phyloP scores from a whole-genome alignment of 2,329 filamentous ascomycete genomes.

The Penicillium sp. region DNA sequence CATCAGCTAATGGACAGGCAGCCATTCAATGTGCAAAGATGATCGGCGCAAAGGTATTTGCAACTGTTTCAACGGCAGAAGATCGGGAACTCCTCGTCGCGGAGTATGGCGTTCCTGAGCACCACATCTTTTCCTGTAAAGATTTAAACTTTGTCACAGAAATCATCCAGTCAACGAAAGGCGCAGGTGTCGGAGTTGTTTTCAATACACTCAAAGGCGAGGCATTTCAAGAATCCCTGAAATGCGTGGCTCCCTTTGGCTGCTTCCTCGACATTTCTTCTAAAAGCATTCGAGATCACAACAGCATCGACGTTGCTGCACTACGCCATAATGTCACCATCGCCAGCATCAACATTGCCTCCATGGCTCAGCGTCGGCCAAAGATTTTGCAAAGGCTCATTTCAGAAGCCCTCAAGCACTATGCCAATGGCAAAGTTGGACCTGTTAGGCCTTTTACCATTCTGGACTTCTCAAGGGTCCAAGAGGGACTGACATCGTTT shows the following conservation, averaged over 20 bases:
- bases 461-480: slow-evolving; percentile 8
- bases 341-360: slow-evolving; percentile 9
- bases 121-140: slow-evolving; percentile 13
- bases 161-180: slow-evolving; percentile 14
- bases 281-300: background rate
- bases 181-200: slow-evolving; percentile 16
- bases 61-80: slow-evolving; percentile 13
- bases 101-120: slow-evolving; percentile 8
- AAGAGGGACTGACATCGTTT: slow-evolving; percentile 1
- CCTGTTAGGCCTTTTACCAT: slow-evolving; percentile 4
- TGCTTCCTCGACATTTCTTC: slow-evolving; percentile 13
- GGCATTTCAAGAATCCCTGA: slow-evolving; percentile 11
- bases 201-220: slow-evolving; percentile 17
- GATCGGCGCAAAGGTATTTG: slow-evolving; percentile 9
- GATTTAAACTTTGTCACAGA: slow-evolving; percentile 12
- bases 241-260: slow-evolving; percentile 17
- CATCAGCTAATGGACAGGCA: slow-evolving; percentile 16
- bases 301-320: slow-evolving; percentile 5
- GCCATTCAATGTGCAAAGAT: slow-evolving; percentile 22
- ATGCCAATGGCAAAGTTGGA: slow-evolving; percentile 4
- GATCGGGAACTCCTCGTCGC: slow-evolving; percentile 9
- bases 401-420: slow-evolving; percentile 3
- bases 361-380: slow-evolving; percentile 8
- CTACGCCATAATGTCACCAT: slow-evolving; percentile 9
- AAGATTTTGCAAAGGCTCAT: slow-evolving; percentile 3